Conservation (phyloP, 345 rosid genomes). For the Lepidium aucheri region DNA sequence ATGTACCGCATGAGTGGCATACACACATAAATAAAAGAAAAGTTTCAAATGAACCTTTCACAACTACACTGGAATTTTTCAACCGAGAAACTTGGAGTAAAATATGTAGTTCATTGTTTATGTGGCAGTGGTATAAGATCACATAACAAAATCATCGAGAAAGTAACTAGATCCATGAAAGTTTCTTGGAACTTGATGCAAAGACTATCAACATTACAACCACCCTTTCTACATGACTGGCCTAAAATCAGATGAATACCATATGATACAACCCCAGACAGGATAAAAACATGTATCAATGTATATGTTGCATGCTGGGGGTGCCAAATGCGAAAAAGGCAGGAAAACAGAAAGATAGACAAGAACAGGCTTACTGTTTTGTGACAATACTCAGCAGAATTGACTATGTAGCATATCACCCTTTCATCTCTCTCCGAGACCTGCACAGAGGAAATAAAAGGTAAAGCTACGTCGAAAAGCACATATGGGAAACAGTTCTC, state of each 20-base stretch:
- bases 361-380: constrained; percentile 62
- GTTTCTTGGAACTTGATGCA: not conserved
- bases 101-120: not conserved
- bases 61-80: not conserved
- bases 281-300: not conserved
- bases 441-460: constrained; percentile 30
- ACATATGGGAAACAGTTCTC: constrained; percentile 1
- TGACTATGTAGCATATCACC: constrained; percentile 90
- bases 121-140: not conserved
- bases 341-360: constrained; percentile 7
- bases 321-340: not conserved
- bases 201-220: not conserved
- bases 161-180: constrained; percentile 12
- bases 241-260: not conserved
- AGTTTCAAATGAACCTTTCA: not conserved
- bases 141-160: constrained; percentile 3
- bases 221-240: not conserved
- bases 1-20: not conserved
- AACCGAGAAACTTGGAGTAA: not conserved
- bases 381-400: constrained; percentile 93
- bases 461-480: not conserved
- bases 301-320: constrained; percentile 8
- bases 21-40: not conserved
- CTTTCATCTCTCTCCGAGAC: constrained; percentile 89
- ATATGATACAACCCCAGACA: constrained; percentile 1